Base-by-base conservation (phyloP, 2,329 filamentous ascomycete species). In the Colletotrichum gigasporum region DNA sequence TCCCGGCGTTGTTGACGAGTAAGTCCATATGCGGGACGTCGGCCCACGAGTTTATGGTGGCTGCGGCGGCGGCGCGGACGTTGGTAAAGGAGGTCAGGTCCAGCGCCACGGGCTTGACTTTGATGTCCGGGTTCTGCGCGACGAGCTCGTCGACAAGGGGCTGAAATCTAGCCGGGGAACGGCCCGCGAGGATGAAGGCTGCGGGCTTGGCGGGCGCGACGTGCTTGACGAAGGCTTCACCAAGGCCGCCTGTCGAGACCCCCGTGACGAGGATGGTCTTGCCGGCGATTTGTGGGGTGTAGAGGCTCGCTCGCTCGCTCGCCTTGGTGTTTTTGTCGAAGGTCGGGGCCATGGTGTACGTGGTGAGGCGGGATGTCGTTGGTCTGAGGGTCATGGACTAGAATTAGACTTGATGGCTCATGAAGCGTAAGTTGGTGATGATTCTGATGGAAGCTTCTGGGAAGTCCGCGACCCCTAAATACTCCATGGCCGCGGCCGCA, bases 131-230 rank as follows among this genome's bases (percentile, higher is more conserved):
- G 47, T 76, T 60, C 7, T 71, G 52, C 3, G 69, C 66, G 8
- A 60, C 55, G 51, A 85, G 73, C 41, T 71, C 70, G 4, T 78
- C 71, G 22, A 74, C 72, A 1, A 79, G 77, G 1, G 74, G 69
- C 16, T 78, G 70, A 2, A 79, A 63, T 56, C 83, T 85, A 12
- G 74, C 53, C 1, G 69, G 58, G 37, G 72, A 80, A 58, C 83
- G 82, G 26, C 81, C 80, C 5, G 76, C 80, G 16, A 84, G 78
- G 52, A 83, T 80, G 58, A 86, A 78, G 20, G 78, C 70, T 2
- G 71, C 66, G 0, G 83, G 81, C 1, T 75, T 70, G 28, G 76
- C 76, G 9, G 74, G 69, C 7, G 75, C 70, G 47, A 84, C 72
- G 39, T 74, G 67, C 18, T 71, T 61, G 44, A 75, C 72, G 55